Percentiles rank a stretch among this genome's conserved stretches.
Evolutionary conservation across 129 eudicot species (phyloP).

Genomic region (Artemisia argyi): DNA sequence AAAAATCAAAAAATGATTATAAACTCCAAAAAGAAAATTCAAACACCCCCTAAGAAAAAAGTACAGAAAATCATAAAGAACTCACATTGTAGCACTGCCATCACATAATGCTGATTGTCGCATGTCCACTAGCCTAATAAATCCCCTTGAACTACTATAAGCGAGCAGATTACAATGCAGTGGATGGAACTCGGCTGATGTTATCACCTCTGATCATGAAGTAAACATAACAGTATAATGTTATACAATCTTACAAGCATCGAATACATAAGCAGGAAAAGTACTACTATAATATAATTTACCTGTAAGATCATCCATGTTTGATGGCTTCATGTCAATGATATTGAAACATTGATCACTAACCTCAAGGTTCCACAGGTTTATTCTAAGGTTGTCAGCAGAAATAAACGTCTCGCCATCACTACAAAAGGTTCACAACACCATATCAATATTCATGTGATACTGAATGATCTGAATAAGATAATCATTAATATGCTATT

Average conservation of each 20-base stretch:
- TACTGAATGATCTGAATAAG: too few species aligned
- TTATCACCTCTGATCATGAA: constrained; percentile 72
- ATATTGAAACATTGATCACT: constrained; percentile 87
- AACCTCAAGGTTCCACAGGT: constrained; percentile 89
- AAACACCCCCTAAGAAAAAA: neutral
- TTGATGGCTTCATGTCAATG: constrained; percentile 79
- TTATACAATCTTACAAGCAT: neutral
- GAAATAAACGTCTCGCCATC: constrained; percentile 91
- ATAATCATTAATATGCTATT: too few species aligned
- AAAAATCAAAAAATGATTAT: neutral
- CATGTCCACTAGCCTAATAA: constrained; percentile 79
- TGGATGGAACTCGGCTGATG: constrained; percentile 90
- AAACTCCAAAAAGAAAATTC: neutral
- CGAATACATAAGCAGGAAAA: constrained; percentile 18
- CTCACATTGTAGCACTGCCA: constrained; percentile 66
- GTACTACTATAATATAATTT: neutral
- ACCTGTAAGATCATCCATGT: constrained; percentile 98
- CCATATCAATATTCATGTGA: constrained; percentile 22
- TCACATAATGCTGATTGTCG: constrained; percentile 94
- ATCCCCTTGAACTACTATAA: constrained; percentile 91
- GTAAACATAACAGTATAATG: constrained; percentile 2
- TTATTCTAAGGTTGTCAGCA: constrained; percentile 81
- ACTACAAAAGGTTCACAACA: constrained; percentile 47
- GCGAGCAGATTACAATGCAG: constrained; percentile 78
- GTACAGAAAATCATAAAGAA: constrained; percentile 10